Evolutionary conservation across 2,329 filamentous ascomycete genomes (phyloP).

Genomic region (Gliomastix tumulicola): DNA sequence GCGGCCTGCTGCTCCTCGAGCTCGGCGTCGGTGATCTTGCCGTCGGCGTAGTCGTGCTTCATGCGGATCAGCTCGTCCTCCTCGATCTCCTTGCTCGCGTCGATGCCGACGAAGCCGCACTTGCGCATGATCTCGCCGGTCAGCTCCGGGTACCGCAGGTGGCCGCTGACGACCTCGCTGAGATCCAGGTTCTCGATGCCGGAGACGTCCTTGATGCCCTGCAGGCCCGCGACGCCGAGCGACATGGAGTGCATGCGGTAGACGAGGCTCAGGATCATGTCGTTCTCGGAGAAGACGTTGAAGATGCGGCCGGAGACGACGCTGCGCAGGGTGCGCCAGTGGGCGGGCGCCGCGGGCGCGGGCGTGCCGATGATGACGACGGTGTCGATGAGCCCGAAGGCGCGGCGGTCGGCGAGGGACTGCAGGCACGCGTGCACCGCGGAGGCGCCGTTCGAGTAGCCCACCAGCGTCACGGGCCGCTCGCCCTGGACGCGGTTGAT

Average conservation of each 20-base stretch:
- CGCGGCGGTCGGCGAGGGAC: conserved; percentile 66
- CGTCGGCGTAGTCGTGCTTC: conserved; percentile 26
- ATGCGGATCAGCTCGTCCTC: conserved; percentile 43
- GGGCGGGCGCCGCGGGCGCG: conserved; percentile 60
- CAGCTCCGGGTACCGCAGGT: conserved; percentile 44
- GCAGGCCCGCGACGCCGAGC: conserved; percentile 76
- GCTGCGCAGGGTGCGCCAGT: conserved; percentile 71
- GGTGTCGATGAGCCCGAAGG: conserved; percentile 78
- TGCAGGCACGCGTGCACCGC: conserved; percentile 79
- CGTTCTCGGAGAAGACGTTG: conserved; percentile 83
- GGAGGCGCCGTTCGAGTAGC: conserved; percentile 74
- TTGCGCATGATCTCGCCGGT: conserved; percentile 42
- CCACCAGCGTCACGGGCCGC: conserved; percentile 71
- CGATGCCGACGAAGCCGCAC: conserved; percentile 42
- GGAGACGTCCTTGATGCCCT: conserved; percentile 60
- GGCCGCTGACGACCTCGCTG: conserved; percentile 44
- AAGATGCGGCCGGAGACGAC: conserved; percentile 78
- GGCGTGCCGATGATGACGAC: conserved; percentile 80
- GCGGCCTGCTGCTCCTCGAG: too few species aligned
- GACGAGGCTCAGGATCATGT: conserved; percentile 80
- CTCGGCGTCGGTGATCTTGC: too few species aligned
- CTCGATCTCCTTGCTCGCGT: conserved; percentile 37
- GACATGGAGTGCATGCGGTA: conserved; percentile 81
- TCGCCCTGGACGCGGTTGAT: conserved; percentile 79
- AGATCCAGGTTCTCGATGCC: conserved; percentile 55